Percentiles rank a stretch among this genome's conserved stretches.
Conservation (phyloP, 2,329 filamentous ascomycete species). For the Celoporthe dispersa region DNA sequence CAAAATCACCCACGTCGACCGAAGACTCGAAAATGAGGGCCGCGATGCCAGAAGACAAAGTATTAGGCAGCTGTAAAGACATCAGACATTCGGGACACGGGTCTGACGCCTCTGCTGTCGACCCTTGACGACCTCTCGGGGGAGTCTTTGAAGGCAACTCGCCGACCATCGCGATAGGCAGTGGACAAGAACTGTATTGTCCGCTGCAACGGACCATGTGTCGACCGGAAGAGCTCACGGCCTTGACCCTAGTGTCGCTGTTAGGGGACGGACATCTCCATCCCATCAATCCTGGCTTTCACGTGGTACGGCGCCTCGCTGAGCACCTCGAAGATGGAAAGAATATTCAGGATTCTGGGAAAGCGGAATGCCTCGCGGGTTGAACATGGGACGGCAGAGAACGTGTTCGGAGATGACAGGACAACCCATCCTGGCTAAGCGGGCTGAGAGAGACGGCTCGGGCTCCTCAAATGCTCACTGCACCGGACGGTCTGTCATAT, state of each 20-base stretch:
- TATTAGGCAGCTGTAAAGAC: slow-evolving; percentile 3
- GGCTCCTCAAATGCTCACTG: background rate
- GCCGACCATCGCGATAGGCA: no score
- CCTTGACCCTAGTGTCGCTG: background rate
- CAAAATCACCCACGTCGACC: background rate
- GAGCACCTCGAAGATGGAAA: background rate
- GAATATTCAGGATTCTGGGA: background rate
- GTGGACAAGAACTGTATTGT: background rate
- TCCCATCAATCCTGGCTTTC: no score
- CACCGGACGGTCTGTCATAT: background rate
- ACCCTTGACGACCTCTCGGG: background rate
- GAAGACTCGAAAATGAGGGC: slow-evolving; percentile 13
- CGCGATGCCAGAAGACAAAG: slow-evolving; percentile 5
- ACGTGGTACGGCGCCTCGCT: background rate
- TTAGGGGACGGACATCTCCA: background rate
- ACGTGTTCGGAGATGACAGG: background rate
- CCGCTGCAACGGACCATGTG: background rate
- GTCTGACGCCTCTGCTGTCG: background rate
- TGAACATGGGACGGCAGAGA: background rate
- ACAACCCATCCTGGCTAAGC: background rate
- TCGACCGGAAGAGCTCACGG: background rate
- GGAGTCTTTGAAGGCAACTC: background rate
- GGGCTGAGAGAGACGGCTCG: background rate
- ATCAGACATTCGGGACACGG: background rate
- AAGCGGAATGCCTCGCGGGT: background rate